Evolutionary conservation across 2,329 filamentous ascomycete genomes (phyloP).

Genomic region (Arachnomyces sp.): DNA sequence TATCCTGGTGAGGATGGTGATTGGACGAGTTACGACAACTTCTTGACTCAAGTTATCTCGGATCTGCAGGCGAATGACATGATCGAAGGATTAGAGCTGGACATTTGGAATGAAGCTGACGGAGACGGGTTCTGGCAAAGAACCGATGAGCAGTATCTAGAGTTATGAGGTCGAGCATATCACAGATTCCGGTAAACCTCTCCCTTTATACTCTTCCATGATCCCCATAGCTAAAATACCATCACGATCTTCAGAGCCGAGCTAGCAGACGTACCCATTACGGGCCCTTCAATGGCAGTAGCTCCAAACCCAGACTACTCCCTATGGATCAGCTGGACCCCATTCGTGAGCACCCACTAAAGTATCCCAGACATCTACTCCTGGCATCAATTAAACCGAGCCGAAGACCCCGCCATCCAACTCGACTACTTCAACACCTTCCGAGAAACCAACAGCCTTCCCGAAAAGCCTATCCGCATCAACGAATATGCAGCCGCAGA

Average conservation of each 20-base stretch:
- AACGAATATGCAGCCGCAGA: conserved; percentile 41
- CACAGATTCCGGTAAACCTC: conserved; percentile 28
- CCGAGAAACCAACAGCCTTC: no score
- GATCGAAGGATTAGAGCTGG: conserved; percentile 35
- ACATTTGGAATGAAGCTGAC: conserved; percentile 52
- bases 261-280: conserved; percentile 18
- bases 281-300: conserved; percentile 33
- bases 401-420: not conserved
- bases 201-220: no score
- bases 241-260: not conserved
- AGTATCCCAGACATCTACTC: conserved; percentile 39
- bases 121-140: conserved; percentile 30
- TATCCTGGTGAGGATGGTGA: conserved; percentile 46
- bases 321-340: conserved; percentile 34
- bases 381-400: conserved; percentile 36
- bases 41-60: conserved; percentile 32
- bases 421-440: no score
- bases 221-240: no score
- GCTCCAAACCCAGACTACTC: conserved; percentile 24
- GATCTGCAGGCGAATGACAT: conserved; percentile 34
- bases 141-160: conserved; percentile 32
- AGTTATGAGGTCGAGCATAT: conserved; percentile 34
- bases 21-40: conserved; percentile 41
- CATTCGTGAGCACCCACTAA: conserved; percentile 29
- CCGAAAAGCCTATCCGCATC: conserved; percentile 17